Base-by-base conservation (phyloP, 306 rosid genomes). In the Vachellia collinsii region DNA sequence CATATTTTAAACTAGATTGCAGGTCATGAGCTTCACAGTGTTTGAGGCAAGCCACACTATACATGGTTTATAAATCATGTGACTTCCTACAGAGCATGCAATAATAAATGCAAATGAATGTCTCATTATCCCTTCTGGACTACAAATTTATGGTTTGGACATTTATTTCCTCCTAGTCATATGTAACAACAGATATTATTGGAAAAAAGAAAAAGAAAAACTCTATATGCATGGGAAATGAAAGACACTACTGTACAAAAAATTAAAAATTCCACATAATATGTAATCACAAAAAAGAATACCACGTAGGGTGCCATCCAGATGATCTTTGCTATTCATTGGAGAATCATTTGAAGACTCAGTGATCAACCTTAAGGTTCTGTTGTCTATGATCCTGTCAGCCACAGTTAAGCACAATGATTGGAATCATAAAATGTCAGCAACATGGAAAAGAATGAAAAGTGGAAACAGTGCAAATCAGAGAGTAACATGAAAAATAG, bases 351-450 rank as follows among this genome's bases (percentile, higher is more conserved):
- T 85, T 10, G 90, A 87, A 48, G 88, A 38, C 61, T 89, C 94
- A 0, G 98, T 95, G 75, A 95, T 95, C 89, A 95, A 59, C 88
- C 89, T 91, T 59, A 95, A 83, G 7, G 99, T 87, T 83, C 85
- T 90, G 86, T 93, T 95, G 91, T 95, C 99, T 86, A 95, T 95
- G 80, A 95, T 88, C 86, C 99, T 95, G 89, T 76, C 86, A 82
- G 63, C 23, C 85, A 80, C 82, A 82, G 69, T 41, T 80, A 85
- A 82, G 46, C 51, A 81, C 37, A 67, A 56, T 67, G 51, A 64
- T 58, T 71, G 73, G 34, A 71, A 65, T 76, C 79, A 20, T 38
- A 4, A 72, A 86, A 77, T 70, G 76, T 70, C 77, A 78, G 65
- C n/a, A 47, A 70, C 22, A 19, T 48, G 82, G 64, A 77, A 70